These are phyloP conservation scores for Candida vaughaniae DNA, from an alignment of 805 yeast genomes.

Conservation along the genomic window DNA sequence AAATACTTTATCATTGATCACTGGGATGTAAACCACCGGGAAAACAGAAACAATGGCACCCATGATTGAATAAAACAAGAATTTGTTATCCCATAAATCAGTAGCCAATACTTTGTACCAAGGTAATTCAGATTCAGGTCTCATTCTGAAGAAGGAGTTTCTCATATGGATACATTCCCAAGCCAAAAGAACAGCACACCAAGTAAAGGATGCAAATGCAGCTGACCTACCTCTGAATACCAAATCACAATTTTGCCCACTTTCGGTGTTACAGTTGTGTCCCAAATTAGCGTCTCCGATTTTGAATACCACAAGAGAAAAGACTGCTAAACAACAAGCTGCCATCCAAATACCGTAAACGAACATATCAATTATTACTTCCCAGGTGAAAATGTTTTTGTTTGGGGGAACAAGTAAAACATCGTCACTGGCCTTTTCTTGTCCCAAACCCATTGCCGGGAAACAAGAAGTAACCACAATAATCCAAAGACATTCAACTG, in stretches of 20 bases:
- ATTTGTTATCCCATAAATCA: constrained; percentile 72
- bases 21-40: constrained; percentile 86
- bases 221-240: constrained; percentile 78
- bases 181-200: constrained; percentile 79
- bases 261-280: constrained; percentile 54
- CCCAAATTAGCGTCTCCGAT: constrained; percentile 68
- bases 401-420: constrained; percentile 65
- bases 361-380: constrained; percentile 65
- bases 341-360: constrained; percentile 78
- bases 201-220: constrained; percentile 78
- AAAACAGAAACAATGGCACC: constrained; percentile 69
- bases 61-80: constrained; percentile 78
- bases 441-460: constrained; percentile 40
- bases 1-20: constrained; percentile 75
- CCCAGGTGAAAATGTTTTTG: constrained; percentile 63
- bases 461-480: constrained; percentile 36
- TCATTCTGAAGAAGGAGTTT: constrained; percentile 68
- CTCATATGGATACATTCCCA: constrained; percentile 81
- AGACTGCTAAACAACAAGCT: constrained; percentile 61
- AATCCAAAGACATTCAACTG: constrained; percentile 36
- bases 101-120: constrained; percentile 58
- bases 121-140: constrained; percentile 56
- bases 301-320: constrained; percentile 66
- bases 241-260: constrained; percentile 47
- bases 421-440: constrained; percentile 63